Evolutionary conservation across 1,284 basidiomycete genomes (phyloP).

Genomic region (Apiotrichum siamense): DNA sequence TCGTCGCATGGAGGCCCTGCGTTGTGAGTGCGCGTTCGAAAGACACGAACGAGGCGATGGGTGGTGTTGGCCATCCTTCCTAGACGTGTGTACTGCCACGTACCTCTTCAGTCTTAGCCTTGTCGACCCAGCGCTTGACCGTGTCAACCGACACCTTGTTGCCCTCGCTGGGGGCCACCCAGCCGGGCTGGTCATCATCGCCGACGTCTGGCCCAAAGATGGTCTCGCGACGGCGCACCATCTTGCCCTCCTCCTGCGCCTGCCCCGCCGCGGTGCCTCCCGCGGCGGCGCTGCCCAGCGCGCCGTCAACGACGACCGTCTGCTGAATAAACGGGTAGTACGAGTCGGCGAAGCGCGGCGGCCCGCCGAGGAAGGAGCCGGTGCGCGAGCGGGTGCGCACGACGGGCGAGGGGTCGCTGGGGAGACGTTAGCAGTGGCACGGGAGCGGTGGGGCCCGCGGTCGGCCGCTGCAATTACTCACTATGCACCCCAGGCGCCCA

Average conservation of each 20-base stretch:
- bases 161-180: conserved; percentile 32
- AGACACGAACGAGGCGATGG: no score
- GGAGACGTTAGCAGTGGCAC: not conserved
- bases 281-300: conserved; percentile 4
- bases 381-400: conserved; percentile 2
- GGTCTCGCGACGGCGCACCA: conserved; percentile 55
- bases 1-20: conserved; percentile 70
- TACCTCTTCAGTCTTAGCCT: conserved; percentile 67
- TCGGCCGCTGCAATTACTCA: not conserved
- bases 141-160: conserved; percentile 64
- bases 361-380: not conserved
- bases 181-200: conserved; percentile 49
- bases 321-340: conserved; percentile 29
- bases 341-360: not conserved
- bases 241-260: conserved; percentile 24
- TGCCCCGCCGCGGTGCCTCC: not conserved
- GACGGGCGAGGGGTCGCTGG: not conserved
- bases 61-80: no score
- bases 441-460: no score
- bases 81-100: conserved; percentile 19
- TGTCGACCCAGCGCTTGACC: conserved; percentile 72
- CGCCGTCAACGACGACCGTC: conserved; percentile 42
- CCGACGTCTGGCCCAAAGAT: conserved; percentile 70
- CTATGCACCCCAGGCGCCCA: conserved; percentile 2
- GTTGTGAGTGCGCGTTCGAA: no score